Conservation (phyloP, 2,329 filamentous ascomycete genomes). For the Scopulariopsis brevicaulis region DNA sequence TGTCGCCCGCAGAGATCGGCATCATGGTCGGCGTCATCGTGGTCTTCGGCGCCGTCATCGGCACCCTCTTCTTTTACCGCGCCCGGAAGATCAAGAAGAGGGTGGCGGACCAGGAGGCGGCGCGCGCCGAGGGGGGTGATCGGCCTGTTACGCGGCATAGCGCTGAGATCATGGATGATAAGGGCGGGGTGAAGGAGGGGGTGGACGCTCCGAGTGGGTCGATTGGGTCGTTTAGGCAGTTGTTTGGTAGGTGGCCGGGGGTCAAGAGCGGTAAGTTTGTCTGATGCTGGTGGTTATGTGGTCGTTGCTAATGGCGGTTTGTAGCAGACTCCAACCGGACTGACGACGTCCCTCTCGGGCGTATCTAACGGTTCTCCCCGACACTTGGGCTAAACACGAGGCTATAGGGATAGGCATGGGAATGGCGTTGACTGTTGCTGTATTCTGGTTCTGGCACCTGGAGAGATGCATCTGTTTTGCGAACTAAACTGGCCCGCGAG, state of each 20-base stretch:
- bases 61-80: constrained; percentile 6
- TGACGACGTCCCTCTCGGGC: not conserved
- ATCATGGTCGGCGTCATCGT: constrained; percentile 7
- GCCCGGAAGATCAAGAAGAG: not conserved
- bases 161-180: not conserved
- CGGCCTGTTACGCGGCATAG: not conserved
- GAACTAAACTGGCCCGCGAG: not conserved
- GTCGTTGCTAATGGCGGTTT: not conserved
- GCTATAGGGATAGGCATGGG: not conserved
- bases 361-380: not conserved
- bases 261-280: not conserved
- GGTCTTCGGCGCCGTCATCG: constrained; percentile 5
- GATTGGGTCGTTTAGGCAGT: not conserved
- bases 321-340: not conserved
- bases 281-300: not conserved
- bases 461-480: not conserved
- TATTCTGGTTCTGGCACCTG: not conserved
- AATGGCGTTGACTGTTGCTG: not conserved
- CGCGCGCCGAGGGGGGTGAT: not conserved
- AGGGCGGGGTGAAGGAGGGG: not conserved
- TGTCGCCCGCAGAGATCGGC: constrained; percentile 6
- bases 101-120: constrained; percentile 5
- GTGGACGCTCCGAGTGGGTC: not conserved
- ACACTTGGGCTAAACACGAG: not conserved
- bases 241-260: not conserved